A percentile compares a stretch with the other conserved stretches of the same genome.
Conservation (phyloP, 805 yeast genomes). For the Candida incommunis region DNA sequence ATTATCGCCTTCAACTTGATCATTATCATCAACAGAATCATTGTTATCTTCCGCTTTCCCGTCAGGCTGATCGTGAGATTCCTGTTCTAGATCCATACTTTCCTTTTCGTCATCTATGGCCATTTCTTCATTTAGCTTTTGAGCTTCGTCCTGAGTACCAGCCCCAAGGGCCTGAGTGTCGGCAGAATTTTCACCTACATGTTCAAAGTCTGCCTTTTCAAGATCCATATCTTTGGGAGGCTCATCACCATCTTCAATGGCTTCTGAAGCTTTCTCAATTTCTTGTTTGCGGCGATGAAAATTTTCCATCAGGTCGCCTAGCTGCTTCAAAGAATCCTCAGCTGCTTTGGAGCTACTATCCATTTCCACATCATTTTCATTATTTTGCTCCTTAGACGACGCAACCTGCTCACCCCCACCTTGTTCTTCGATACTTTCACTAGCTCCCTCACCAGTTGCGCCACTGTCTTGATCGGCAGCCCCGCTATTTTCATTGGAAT, state of each 20-base stretch:
- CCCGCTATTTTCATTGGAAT: constrained; percentile 51
- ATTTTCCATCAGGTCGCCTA: constrained; percentile 86
- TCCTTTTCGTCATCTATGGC: constrained; percentile 25
- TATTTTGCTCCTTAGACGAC: constrained; percentile 14
- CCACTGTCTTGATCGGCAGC: constrained; percentile 36
- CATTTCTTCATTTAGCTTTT: constrained; percentile 44
- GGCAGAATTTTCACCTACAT: constrained; percentile 46
- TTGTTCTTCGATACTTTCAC: constrained; percentile 17
- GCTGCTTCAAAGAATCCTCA: constrained; percentile 57
- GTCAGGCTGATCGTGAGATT: constrained; percentile 5
- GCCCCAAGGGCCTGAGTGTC: constrained; percentile 91
- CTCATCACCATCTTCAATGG: constrained; percentile 32
- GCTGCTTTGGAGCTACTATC: constrained; percentile 11
- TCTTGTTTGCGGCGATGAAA: constrained; percentile 85
- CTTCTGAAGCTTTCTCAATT: constrained; percentile 50
- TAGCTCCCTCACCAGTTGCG: constrained; percentile 23
- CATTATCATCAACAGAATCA: constrained; percentile 13
- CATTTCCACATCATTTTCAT: constrained; percentile 17
- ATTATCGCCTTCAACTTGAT: constrained; percentile 9
- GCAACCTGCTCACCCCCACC: constrained; percentile 15
- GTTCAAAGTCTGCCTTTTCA: constrained; percentile 47
- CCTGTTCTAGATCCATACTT: constrained; percentile 14
- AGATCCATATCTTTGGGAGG: constrained; percentile 13
- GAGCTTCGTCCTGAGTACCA: constrained; percentile 67
- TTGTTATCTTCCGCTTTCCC: constrained; percentile 22